These are phyloP conservation scores for Epichloe gansuensis DNA, from an alignment of 2,329 filamentous ascomycete species.

Conservation along the genomic window DNA sequence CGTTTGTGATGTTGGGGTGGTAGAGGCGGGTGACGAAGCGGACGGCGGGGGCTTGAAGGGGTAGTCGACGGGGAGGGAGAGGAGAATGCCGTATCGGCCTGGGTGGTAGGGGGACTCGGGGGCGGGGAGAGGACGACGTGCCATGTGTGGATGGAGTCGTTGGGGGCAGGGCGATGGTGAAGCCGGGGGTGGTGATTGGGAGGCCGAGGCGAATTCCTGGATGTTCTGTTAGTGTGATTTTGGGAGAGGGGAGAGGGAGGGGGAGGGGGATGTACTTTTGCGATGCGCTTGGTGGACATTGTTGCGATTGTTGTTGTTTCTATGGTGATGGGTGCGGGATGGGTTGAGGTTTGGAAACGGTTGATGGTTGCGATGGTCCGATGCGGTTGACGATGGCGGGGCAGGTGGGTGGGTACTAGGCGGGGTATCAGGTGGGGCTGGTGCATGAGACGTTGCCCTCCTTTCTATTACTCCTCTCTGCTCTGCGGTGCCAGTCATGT, in stretches of 20 bases:
- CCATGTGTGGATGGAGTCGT: slow-evolving; percentile 41
- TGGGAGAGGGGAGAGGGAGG: neutral
- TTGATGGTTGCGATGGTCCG: no score
- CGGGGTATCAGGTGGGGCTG: no score
- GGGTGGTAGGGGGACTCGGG: slow-evolving; percentile 39
- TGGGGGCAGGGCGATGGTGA: slow-evolving; percentile 33
- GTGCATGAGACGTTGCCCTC: no score
- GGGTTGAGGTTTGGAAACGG: no score
- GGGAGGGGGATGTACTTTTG: slow-evolving; percentile 23
- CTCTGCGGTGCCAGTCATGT: no score
- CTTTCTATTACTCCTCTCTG: no score
- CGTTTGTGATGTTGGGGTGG: slow-evolving; percentile 90
- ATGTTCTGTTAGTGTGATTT: neutral
- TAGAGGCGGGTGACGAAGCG: slow-evolving; percentile 84
- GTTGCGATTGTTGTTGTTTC: slow-evolving; percentile 2
- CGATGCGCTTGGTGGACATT: slow-evolving; percentile 34
- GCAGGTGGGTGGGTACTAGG: neutral
- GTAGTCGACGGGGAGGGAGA: slow-evolving; percentile 68
- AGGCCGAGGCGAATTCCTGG: slow-evolving; percentile 44
- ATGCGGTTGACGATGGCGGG: neutral
- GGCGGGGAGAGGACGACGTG: slow-evolving; percentile 36
- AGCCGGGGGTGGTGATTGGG: slow-evolving; percentile 33
- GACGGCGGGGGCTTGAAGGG: slow-evolving; percentile 80
- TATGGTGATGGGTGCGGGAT: neutral
- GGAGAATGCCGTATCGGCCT: slow-evolving; percentile 61